Conservation (phyloP, 176 grass and related monocot genomes). For the Oryza meyeriana region DNA sequence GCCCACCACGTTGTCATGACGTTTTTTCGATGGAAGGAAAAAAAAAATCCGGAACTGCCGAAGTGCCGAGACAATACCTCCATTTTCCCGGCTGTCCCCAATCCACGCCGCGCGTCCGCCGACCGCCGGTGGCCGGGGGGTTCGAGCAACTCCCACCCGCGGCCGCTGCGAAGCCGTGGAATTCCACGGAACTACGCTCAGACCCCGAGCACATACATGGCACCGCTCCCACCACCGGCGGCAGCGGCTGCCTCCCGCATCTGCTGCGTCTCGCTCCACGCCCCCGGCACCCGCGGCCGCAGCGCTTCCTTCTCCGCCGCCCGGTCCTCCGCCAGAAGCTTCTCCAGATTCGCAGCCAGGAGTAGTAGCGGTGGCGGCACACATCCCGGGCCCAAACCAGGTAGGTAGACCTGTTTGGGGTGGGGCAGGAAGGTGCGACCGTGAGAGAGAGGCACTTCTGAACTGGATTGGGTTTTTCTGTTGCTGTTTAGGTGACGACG, state of each 20-base stretch:
- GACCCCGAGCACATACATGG: constrained; percentile 14
- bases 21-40: neutral
- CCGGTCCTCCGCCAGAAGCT: neutral
- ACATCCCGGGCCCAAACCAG: constrained; percentile 39
- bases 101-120: constrained; percentile 5
- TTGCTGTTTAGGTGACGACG: constrained; percentile 50
- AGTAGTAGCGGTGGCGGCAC: constrained; percentile 29
- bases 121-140: constrained; percentile 23
- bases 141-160: neutral
- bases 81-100: neutral
- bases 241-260: neutral
- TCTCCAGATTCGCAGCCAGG: neutral
- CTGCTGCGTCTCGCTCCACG: neutral
- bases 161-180: neutral
- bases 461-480: neutral
- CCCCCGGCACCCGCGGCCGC: neutral
- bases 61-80: neutral
- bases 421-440: neutral
- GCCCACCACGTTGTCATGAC: neutral
- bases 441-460: neutral
- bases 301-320: neutral
- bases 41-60: neutral
- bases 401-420: constrained; percentile 23
- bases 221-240: neutral
- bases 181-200: neutral